Evolutionary conservation across 768 basidiomycete genomes (phyloP).

Genomic region (Lyophyllum decastes): DNA sequence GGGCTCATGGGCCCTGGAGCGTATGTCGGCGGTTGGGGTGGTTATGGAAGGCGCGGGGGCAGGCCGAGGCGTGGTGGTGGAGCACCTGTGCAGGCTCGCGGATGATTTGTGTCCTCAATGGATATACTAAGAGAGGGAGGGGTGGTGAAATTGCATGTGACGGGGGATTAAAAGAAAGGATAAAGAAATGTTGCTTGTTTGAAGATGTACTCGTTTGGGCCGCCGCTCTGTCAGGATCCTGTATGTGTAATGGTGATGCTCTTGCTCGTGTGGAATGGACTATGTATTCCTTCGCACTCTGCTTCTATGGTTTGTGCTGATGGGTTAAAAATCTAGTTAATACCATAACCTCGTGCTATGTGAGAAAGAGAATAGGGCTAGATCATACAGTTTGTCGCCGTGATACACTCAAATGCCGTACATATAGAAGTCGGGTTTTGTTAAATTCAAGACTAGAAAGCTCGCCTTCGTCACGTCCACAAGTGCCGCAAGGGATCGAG

Average conservation of each 20-base stretch:
- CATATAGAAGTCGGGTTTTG: too few relatives aligned
- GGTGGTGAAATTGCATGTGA: background rate
- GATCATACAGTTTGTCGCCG: too few relatives aligned
- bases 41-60: slow-evolving; percentile 55
- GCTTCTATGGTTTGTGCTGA: background rate
- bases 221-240: background rate
- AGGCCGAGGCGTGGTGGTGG: slow-evolving; percentile 29
- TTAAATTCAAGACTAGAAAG: too few relatives aligned
- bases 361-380: too few relatives aligned
- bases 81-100: background rate
- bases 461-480: too few relatives aligned
- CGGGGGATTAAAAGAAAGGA: background rate
- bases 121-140: background rate
- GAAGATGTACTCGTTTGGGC: background rate
- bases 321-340: too few relatives aligned
- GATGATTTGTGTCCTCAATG: background rate
- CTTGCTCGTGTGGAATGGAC: background rate
- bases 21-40: slow-evolving; percentile 80
- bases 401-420: too few relatives aligned
- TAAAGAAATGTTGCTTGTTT: background rate
- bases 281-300: background rate
- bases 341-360: too few relatives aligned
- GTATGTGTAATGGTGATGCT: background rate
- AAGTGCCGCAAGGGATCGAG: too few relatives aligned
- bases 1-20: slow-evolving; percentile 78